Conservation (phyloP, 352 stramenopile species). For the Phytopythium montanum region DNA sequence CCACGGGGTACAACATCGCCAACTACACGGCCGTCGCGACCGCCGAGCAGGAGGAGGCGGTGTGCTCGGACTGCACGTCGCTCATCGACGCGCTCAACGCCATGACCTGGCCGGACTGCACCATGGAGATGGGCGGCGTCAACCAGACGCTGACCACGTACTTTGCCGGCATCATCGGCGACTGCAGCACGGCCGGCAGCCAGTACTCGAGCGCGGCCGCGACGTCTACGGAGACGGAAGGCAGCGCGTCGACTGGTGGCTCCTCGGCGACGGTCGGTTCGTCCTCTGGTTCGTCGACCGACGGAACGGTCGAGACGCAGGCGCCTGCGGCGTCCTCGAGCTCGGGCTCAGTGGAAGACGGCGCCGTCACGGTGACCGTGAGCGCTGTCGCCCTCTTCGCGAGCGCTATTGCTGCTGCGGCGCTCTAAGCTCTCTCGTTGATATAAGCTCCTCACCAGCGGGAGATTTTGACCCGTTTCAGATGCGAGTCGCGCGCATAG, state of each 20-base stretch:
- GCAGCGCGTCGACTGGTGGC: background rate
- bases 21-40: conserved; percentile 8
- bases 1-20: conserved; percentile 16
- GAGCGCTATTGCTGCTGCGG: conserved; percentile 5
- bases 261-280: conserved; percentile 2
- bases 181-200: conserved; percentile 9
- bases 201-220: conserved; percentile 5
- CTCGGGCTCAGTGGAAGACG: background rate
- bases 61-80: conserved; percentile 13
- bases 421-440: conserved; percentile 1
- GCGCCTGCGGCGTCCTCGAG: conserved; percentile 1
- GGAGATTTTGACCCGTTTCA: background rate
- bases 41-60: conserved; percentile 12
- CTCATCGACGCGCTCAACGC: conserved; percentile 10
- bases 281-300: background rate
- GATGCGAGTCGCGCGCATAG: background rate
- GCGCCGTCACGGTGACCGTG: conserved; percentile 1
- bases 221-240: background rate
- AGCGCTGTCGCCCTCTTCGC: conserved; percentile 2
- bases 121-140: conserved; percentile 12
- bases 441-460: background rate
- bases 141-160: conserved; percentile 16
- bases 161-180: conserved; percentile 15
- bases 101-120: conserved; percentile 16
- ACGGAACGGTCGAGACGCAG: conserved; percentile 5